A percentile compares a stretch with the other conserved stretches of the same genome.
Conservation (phyloP, 257 asterid genomes). For the Solanum medicagineum region DNA sequence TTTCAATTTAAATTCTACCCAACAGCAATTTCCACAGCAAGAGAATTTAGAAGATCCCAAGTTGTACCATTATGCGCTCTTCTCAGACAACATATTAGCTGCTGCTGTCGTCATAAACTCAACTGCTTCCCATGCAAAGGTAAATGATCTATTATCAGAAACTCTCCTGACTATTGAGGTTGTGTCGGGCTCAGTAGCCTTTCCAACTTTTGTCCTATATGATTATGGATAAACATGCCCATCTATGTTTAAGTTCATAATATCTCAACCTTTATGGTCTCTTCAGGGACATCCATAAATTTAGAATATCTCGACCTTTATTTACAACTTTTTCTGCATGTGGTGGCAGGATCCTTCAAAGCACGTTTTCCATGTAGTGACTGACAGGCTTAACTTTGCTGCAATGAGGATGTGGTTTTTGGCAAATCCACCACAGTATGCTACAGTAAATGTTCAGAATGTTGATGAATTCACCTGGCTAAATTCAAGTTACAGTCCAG, state of each 20-base stretch:
- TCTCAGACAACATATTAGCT: constrained; percentile 83
- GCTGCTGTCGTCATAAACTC: constrained; percentile 92
- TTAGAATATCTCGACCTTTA: neutral
- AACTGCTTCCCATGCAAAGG: constrained; percentile 70
- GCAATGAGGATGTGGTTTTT: constrained; percentile 97
- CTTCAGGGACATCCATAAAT: neutral
- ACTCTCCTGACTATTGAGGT: neutral
- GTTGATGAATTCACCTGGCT: constrained; percentile 89
- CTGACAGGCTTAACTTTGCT: constrained; percentile 83
- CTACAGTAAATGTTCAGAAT: constrained; percentile 63
- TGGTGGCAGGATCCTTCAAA: constrained; percentile 49
- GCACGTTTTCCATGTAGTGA: constrained; percentile 84
- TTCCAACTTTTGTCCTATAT: neutral
- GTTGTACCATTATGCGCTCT: constrained; percentile 80
- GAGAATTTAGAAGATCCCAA: constrained; percentile 53
- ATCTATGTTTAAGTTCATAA: neutral
- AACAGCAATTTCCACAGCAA: constrained; percentile 45
- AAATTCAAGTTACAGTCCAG: constrained; percentile 92
- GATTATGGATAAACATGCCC: neutral
- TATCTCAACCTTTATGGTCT: neutral
- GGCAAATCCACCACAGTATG: constrained; percentile 66
- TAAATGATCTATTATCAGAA: constrained; percentile 5
- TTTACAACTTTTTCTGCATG: neutral
- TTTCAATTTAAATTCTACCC: constrained; percentile 42
- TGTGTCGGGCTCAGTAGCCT: neutral